phyloP scores from a whole-genome alignment of 1,284 basidiomycete species.

The Lentinus polychrous region DNA sequence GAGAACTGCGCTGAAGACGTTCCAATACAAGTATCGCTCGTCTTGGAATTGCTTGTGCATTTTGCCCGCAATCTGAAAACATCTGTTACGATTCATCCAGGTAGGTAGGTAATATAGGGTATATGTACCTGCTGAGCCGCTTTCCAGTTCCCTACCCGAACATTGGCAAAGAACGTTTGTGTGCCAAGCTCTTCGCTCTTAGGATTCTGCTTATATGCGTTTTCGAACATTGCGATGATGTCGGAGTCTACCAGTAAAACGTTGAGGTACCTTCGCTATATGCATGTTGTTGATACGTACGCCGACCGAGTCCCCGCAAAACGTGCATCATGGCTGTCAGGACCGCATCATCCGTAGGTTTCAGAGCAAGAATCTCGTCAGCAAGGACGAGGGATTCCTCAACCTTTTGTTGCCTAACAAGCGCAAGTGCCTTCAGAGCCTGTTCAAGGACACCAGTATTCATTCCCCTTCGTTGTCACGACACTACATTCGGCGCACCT shows the following conservation, averaged over 20 bases:
- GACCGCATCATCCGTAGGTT: slow-evolving; percentile 62
- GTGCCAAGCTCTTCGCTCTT: slow-evolving; percentile 73
- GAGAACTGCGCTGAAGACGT: slow-evolving; percentile 71
- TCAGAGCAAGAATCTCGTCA: slow-evolving; percentile 67
- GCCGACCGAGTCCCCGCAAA: slow-evolving; percentile 66
- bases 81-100: slow-evolving; percentile 5
- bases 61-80: slow-evolving; percentile 56
- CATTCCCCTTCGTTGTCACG: slow-evolving; percentile 3
- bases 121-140: slow-evolving; percentile 63
- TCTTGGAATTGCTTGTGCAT: slow-evolving; percentile 75
- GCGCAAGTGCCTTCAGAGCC: slow-evolving; percentile 80
- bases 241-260: slow-evolving; percentile 56
- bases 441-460: slow-evolving; percentile 21
- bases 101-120: slow-evolving; percentile 11
- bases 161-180: slow-evolving; percentile 80
- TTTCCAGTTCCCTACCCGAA: slow-evolving; percentile 73
- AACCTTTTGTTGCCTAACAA: slow-evolving; percentile 74
- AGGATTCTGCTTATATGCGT: slow-evolving; percentile 73
- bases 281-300: slow-evolving; percentile 35
- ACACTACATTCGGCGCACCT: slow-evolving; percentile 51
- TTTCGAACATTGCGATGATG: slow-evolving; percentile 74
- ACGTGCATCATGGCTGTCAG: slow-evolving; percentile 79
- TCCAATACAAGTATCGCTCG: slow-evolving; percentile 81
- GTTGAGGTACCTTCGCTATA: slow-evolving; percentile 1
- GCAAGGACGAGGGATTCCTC: slow-evolving; percentile 75